Conservation (phyloP, 495 filamentous ascomycete species). For the Penicillium herquei region DNA sequence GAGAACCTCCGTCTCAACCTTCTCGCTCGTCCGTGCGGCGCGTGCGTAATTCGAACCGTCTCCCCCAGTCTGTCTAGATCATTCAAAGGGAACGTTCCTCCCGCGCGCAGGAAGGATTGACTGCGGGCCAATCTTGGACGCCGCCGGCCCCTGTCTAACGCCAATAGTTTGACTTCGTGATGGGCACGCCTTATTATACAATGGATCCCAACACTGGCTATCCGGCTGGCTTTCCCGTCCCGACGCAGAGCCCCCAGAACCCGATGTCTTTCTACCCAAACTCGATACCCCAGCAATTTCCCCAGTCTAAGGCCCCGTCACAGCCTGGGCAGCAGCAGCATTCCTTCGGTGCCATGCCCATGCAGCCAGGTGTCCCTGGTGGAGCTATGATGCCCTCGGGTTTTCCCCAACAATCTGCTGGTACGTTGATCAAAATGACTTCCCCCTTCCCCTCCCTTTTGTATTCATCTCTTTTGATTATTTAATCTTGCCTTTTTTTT, state of each 20-base stretch:
- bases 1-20: conserved; percentile 1
- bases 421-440: conserved; percentile 27
- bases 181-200: conserved; percentile 22
- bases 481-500: neutral
- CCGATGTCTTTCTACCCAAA: conserved; percentile 46
- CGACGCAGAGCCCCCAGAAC: conserved; percentile 37
- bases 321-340: conserved; percentile 33
- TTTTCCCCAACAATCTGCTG: conserved; percentile 40
- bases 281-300: conserved; percentile 34
- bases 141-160: conserved; percentile 11
- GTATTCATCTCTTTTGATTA: conserved; percentile 4
- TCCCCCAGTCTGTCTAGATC: conserved; percentile 4
- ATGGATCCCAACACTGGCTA: conserved; percentile 49
- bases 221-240: conserved; percentile 40
- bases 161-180: conserved; percentile 10
- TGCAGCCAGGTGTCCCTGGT: conserved; percentile 41
- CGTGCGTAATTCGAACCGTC: conserved; percentile 18
- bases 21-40: conserved; percentile 23
- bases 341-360: conserved; percentile 40
- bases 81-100: neutral
- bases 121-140: conserved; percentile 9
- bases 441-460: conserved; percentile 11
- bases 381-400: conserved; percentile 46
- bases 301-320: conserved; percentile 34
- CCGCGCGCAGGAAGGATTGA: conserved; percentile 10